Percentiles rank a stretch among this genome's conserved stretches.
phyloP scores from a whole-genome alignment of 169 alveolate species.

The Neospora caninum region DNA sequence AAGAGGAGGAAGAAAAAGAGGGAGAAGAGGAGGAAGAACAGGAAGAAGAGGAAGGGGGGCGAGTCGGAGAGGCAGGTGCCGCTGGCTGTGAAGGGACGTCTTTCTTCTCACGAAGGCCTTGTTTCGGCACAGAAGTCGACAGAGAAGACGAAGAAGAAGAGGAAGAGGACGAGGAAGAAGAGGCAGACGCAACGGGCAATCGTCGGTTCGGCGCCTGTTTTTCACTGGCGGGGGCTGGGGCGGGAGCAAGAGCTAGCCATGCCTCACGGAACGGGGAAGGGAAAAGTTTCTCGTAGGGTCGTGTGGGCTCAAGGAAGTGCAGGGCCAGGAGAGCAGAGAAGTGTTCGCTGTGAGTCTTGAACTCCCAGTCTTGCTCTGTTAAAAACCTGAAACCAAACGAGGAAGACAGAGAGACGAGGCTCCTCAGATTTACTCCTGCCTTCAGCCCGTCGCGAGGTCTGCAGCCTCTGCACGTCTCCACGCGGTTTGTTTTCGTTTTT shows the following conservation, averaged over 20 bases:
- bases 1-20: not conserved
- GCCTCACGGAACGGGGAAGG: conserved; percentile 64
- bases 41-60: not conserved
- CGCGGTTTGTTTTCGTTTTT: not conserved
- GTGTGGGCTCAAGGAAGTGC: conserved; percentile 48
- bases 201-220: not conserved
- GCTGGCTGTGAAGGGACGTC: too few relatives aligned
- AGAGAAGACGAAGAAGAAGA: not conserved
- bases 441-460: not conserved
- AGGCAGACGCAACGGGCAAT: not conserved
- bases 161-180: not conserved
- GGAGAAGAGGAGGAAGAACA: not conserved
- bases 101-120: too few relatives aligned
- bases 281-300: conserved; percentile 61
- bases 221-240: not conserved
- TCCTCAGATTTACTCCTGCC: not conserved
- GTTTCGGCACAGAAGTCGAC: not conserved
- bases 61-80: too few relatives aligned
- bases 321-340: conserved; percentile 55
- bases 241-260: conserved; percentile 42
- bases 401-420: too few relatives aligned
- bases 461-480: not conserved
- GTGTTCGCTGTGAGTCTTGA: conserved; percentile 56
- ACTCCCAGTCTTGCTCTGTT: conserved; percentile 51
- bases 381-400: conserved; percentile 4